Evolutionary conservation across 1,284 basidiomycete genomes (phyloP).

Genomic region (Ceratobasidium sp.): DNA sequence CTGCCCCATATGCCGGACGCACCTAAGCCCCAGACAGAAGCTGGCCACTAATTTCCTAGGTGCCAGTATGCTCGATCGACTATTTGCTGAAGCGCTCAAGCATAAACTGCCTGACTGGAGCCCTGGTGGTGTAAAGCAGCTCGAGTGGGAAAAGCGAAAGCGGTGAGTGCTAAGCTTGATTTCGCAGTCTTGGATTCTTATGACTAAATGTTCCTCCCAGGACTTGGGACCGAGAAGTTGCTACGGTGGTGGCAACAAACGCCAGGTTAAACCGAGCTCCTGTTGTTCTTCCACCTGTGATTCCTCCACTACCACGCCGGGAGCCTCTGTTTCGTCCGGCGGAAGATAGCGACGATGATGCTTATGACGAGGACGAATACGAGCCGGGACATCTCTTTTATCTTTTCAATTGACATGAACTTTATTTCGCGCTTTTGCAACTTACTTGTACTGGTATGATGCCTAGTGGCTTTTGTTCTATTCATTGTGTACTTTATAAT

Average conservation of each 20-base stretch:
- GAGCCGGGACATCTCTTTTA: neutral
- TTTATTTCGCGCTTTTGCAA: neutral
- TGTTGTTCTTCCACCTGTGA: neutral
- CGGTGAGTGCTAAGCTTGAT: slow-evolving; percentile 45
- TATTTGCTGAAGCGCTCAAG: slow-evolving; percentile 10
- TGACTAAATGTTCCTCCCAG: neutral
- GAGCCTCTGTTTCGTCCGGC: slow-evolving; percentile 4
- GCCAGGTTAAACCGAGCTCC: neutral
- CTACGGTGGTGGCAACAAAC: neutral
- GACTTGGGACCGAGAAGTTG: slow-evolving; percentile 23
- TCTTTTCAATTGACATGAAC: neutral
- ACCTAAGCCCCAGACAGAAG: slow-evolving; percentile 3
- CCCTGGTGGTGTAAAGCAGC: slow-evolving; percentile 7
- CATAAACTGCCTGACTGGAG: slow-evolving; percentile 20
- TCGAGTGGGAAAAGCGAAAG: slow-evolving; percentile 51
- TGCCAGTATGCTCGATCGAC: slow-evolving; percentile 22
- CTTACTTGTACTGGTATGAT: neutral
- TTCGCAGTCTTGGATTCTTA: neutral
- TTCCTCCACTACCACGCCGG: slow-evolving; percentile 7
- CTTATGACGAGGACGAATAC: slow-evolving; percentile 8
- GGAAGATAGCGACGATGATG: slow-evolving; percentile 7
- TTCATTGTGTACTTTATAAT: neutral
- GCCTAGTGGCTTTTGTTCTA: neutral
- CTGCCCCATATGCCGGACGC: slow-evolving; percentile 27
- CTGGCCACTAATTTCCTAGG: slow-evolving; percentile 5